Evolutionary conservation across 202 grass and related monocot genomes (phyloP).

Genomic region (Zoysia matrella): DNA sequence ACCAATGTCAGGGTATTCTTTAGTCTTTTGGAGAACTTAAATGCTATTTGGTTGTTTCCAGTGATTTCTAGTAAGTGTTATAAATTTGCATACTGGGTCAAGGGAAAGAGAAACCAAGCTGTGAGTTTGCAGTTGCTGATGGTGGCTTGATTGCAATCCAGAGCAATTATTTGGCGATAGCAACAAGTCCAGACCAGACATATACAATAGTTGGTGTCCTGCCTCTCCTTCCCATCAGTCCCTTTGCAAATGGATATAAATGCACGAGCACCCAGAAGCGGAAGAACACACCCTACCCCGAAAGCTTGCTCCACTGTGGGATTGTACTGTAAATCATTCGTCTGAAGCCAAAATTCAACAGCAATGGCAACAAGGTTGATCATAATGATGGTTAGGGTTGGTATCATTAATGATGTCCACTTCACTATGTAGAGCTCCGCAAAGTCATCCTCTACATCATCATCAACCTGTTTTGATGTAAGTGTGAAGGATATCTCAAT

Average conservation of each 20-base stretch:
- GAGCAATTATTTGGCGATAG: conserved; percentile 93
- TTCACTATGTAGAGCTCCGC: conserved; percentile 87
- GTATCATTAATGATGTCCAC: conserved; percentile 97
- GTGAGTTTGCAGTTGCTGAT: conserved; percentile 56
- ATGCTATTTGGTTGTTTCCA: conserved; percentile 14
- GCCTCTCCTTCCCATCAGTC: conserved; percentile 95
- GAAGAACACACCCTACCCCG: conserved; percentile 89
- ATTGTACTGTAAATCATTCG: conserved; percentile 91
- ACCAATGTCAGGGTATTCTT: conserved; percentile 26
- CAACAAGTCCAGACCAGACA: conserved; percentile 91
- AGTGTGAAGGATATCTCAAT: conserved; percentile 98
- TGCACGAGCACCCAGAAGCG: conserved; percentile 98
- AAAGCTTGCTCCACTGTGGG: conserved; percentile 97
- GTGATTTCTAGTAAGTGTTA: conserved; percentile 35
- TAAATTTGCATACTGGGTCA: conserved; percentile 51
- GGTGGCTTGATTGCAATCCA: conserved; percentile 94
- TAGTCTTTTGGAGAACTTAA: conserved; percentile 17
- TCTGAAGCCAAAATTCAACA: conserved; percentile 67
- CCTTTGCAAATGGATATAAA: conserved; percentile 98
- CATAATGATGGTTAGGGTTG: conserved; percentile 94
- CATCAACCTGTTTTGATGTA: conserved; percentile 78
- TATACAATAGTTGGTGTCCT: conserved; percentile 95
- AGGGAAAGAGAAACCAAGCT: conserved; percentile 90
- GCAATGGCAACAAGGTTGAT: conserved; percentile 92
- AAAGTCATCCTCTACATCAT: conserved; percentile 86